Evolutionary conservation across 495 filamentous ascomycete species (phyloP), one percentile per base, ranked within the genome.

Genomic region (Jackrogersella multiformis): DNA sequence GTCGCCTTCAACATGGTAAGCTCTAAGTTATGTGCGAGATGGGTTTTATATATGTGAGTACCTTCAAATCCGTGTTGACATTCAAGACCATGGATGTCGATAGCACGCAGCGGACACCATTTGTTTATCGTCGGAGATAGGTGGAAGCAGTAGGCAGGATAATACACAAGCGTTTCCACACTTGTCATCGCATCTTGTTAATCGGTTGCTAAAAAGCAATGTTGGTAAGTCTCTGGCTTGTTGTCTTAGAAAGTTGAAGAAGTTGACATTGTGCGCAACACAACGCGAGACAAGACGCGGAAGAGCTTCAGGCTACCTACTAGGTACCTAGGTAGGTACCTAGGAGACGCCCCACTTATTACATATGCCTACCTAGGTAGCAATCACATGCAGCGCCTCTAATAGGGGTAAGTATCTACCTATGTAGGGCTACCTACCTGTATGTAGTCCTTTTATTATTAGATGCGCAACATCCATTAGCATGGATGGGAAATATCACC

Each of bases 91-190:
- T 85, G 85, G 15, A 97, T 85, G 70, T 96, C 92, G 41, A 79
- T 75, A 1, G 86, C 86, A 2, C 86, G 88, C 56, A 98, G 79
- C 61, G 91, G 91, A 74, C 90, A 92, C 94, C 93, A 98, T 71
- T 81, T 78, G 71, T 87, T 87, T 77, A 91, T 89, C 15, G 93
- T 97, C 8, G 91, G 91, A 7, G 96, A 97, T 5, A 89, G 84
- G 54, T 83, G 77, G 77, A 94, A 96, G 80, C 92, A 96, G 77
- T 89, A 96, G 15, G 89, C 88, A 13, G 93, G 92, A 73, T 97
- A 97, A 73, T 69, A 75, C 8, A 61, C 56, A 30, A 71, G 62
- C 7, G 73, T 15, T 58, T 64, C 60, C 65, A 66, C 61, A 72
- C 70, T 73, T 76, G 77, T 84, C 86, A 88, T 89, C 74, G 85